Evolutionary conservation across 1,139 yeast species (phyloP).

Genomic region (Taphrina populina): DNA sequence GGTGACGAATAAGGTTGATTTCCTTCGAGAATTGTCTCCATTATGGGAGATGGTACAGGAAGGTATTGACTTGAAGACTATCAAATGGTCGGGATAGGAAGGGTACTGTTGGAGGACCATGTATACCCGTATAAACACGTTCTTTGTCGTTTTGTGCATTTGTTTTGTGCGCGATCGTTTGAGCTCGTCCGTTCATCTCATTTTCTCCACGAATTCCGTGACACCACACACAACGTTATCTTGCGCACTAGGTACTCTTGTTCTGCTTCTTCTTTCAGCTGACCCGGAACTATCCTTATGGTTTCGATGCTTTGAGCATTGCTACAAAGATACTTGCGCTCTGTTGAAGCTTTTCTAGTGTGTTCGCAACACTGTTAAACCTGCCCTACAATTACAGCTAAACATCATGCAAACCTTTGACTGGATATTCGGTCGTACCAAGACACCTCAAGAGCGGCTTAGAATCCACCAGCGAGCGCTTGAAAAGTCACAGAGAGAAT

Average conservation of each 20-base stretch:
- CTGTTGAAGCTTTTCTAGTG: too few species aligned
- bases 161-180: too few species aligned
- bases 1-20: constrained; percentile 82
- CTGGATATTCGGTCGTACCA: constrained; percentile 92
- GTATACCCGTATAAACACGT: not conserved
- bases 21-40: constrained; percentile 89
- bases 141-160: not conserved
- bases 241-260: too few species aligned
- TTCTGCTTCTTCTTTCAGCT: too few species aligned
- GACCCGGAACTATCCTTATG: too few species aligned
- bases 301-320: too few species aligned
- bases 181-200: too few species aligned
- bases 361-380: not conserved
- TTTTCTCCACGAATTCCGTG: too few species aligned
- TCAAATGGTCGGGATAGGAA: constrained; percentile 64
- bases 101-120: too few species aligned
- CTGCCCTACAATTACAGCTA: not conserved
- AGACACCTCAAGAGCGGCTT: constrained; percentile 91
- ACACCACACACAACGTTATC: too few species aligned
- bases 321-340: too few species aligned
- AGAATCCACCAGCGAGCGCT: constrained; percentile 86
- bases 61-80: constrained; percentile 88
- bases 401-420: constrained; percentile 65
- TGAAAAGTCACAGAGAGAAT: constrained; percentile 89
- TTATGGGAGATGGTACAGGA: constrained; percentile 99